A percentile compares a stretch with the other conserved stretches of the same genome.
These are phyloP conservation scores for Nakaseomyces bracarensis DNA, from an alignment of 1,139 yeast species.

Conservation along the genomic window DNA sequence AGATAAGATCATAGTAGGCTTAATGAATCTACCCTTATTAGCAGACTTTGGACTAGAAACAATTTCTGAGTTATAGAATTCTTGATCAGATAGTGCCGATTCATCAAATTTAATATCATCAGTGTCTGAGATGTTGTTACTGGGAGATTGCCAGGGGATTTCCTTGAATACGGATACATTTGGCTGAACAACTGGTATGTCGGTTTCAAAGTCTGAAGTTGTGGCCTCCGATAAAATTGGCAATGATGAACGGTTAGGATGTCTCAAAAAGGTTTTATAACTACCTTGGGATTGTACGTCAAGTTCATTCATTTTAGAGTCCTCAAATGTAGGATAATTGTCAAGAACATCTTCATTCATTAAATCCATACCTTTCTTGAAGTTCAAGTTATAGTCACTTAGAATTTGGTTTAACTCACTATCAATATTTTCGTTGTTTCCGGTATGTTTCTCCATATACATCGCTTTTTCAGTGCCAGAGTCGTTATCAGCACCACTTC, in stretches of 20 bases:
- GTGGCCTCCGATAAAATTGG: conserved; percentile 5
- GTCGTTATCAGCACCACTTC: conserved; percentile 3
- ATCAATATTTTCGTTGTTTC: conserved; percentile 13
- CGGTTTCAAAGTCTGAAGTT: not conserved
- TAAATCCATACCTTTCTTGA: conserved; percentile 5
- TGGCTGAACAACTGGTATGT: not conserved
- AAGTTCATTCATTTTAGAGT: not conserved
- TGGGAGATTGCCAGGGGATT: conserved; percentile 9
- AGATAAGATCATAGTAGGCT: conserved; percentile 17
- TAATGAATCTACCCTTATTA: conserved; percentile 13
- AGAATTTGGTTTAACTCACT: conserved; percentile 23
- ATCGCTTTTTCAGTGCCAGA: conserved; percentile 7
- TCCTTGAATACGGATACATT: conserved; percentile 3
- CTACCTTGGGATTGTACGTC: not conserved
- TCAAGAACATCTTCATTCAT: not conserved
- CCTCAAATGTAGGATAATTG: not conserved
- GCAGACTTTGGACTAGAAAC: conserved; percentile 14
- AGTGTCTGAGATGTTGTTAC: conserved; percentile 10
- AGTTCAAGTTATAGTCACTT: conserved; percentile 26
- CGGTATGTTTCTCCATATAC: not conserved
- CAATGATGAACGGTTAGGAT: conserved; percentile 1
- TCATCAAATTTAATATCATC: conserved; percentile 4
- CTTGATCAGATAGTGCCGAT: conserved; percentile 4
- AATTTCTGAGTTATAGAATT: conserved; percentile 11
- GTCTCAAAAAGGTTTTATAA: not conserved